phyloP scores from a whole-genome alignment of 2,329 filamentous ascomycete genomes.

The Neopestalotiopsis rosae region DNA sequence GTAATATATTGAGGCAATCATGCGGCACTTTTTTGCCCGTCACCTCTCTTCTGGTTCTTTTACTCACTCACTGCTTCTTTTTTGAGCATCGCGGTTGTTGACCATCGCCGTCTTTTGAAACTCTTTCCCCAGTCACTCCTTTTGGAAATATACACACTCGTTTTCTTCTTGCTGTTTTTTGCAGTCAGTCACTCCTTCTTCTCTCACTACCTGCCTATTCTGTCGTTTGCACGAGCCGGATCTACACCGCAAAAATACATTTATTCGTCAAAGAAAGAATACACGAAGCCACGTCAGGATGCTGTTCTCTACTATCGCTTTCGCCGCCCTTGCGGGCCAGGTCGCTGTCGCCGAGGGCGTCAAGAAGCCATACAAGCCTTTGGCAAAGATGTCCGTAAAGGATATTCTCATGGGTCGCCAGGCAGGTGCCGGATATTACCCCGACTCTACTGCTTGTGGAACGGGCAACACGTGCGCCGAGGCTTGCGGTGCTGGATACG shows the following conservation, averaged over 20 bases:
- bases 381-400: constrained; percentile 33
- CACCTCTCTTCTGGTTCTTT: not conserved
- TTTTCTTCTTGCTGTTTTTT: constrained; percentile 1
- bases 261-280: not conserved
- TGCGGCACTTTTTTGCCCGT: not conserved
- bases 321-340: constrained; percentile 30
- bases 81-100: constrained; percentile 4
- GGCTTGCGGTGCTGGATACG: constrained; percentile 39
- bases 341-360: constrained; percentile 29
- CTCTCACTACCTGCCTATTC: not conserved
- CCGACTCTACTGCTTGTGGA: constrained; percentile 34
- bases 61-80: not conserved
- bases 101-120: not conserved
- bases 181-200: not conserved
- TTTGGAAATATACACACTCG: constrained; percentile 2
- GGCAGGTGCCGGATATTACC: constrained; percentile 32
- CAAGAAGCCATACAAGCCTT: constrained; percentile 30
- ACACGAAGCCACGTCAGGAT: constrained; percentile 23
- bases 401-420: constrained; percentile 30
- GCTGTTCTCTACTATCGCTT: constrained; percentile 28
- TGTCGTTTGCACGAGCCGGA: not conserved
- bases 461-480: constrained; percentile 36
- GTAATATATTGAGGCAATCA: constrained; percentile 13
- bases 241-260: not conserved
- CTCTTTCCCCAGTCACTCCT: constrained; percentile 5